phyloP scores from a whole-genome alignment of 1,284 basidiomycete species.

The Moniliophthora roreri region DNA sequence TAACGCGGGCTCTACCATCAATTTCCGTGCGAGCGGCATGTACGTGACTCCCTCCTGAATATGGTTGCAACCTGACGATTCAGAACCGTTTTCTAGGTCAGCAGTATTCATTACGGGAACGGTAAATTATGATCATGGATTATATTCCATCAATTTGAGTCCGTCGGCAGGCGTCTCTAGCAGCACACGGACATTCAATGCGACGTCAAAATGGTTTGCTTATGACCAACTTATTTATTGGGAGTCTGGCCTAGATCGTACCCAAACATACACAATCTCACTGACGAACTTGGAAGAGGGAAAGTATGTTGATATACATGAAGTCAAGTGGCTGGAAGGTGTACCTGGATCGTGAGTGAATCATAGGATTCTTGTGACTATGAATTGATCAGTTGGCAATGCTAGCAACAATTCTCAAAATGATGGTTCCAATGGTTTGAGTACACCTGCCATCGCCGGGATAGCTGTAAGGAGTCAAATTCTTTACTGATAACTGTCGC shows the following conservation, averaged over 20 bases:
- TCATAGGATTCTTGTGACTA: not conserved
- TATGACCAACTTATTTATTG: constrained; percentile 19
- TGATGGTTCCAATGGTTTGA: not conserved
- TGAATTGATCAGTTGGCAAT: too few relatives aligned
- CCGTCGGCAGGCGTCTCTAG: constrained; percentile 19
- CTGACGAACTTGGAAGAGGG: constrained; percentile 17
- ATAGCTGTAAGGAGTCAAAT: constrained; percentile 6
- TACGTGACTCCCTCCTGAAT: constrained; percentile 8
- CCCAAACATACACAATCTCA: constrained; percentile 16
- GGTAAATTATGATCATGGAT: constrained; percentile 20
- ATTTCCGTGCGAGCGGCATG: constrained; percentile 17
- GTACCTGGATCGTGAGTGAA: not conserved
- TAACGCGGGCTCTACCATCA: constrained; percentile 12
- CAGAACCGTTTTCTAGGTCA: constrained; percentile 12
- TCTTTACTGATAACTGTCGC: too few relatives aligned
- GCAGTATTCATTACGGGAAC: constrained; percentile 19
- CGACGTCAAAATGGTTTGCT: constrained; percentile 22
- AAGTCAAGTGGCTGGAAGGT: not conserved
- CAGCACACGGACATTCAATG: constrained; percentile 19
- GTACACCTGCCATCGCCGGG: constrained; percentile 7
- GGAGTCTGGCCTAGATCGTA: constrained; percentile 19
- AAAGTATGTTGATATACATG: constrained; percentile 19
- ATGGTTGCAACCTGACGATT: not conserved
- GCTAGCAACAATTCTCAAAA: not conserved
- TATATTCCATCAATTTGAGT: constrained; percentile 16